Evolutionary conservation across 345 rosid genomes (phyloP), one percentile per base, ranked within the genome.

Genomic region (Erodium maritimum): DNA sequence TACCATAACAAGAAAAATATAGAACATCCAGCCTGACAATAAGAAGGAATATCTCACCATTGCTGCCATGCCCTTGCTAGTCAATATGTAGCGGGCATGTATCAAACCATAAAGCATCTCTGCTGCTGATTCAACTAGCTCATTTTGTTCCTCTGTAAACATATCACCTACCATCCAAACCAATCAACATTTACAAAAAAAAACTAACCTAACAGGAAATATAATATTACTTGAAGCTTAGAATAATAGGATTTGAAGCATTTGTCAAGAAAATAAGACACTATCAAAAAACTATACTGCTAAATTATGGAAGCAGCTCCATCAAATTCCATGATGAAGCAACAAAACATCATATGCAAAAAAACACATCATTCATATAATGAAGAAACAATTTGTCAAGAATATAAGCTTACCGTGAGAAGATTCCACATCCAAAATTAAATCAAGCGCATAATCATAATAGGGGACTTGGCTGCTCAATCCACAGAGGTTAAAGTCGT

Each of bases 101-200:
- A 91, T 86, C 76, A 91, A 67, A 59, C 98, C 98, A 69, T 91
- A 91, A 54, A 91, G 85, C 98, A 88, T 86, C 85, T 91, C 97
- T 16, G 95, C 96, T 2, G 97, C 96, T 34, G 97, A 91, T 73
- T 91, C 97, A 54, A 91, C 82, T 63, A 91, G 65, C 56, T 91
- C 97, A 76, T 91, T 88, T 66, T 91, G 97, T 74, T 88, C 97
- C 76, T 88, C 97, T 53, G 91, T 88, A 61, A 91, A 84, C 88
- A 84, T 77, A 74, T 88, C 96, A 64, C 91, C 97, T 88, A 77
- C 64, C 65, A 70, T 65, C 54, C 65, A 76, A 76, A 63, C 54
- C 61, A 65, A 65, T 61, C 62, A 48, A 70, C 61, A 65, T 68
- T 68, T 37, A 37, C 46, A 25, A 37, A 6, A 37, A 37, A 5